Base-by-base conservation (phyloP, 768 basidiomycete species). In the Russula sp. region DNA sequence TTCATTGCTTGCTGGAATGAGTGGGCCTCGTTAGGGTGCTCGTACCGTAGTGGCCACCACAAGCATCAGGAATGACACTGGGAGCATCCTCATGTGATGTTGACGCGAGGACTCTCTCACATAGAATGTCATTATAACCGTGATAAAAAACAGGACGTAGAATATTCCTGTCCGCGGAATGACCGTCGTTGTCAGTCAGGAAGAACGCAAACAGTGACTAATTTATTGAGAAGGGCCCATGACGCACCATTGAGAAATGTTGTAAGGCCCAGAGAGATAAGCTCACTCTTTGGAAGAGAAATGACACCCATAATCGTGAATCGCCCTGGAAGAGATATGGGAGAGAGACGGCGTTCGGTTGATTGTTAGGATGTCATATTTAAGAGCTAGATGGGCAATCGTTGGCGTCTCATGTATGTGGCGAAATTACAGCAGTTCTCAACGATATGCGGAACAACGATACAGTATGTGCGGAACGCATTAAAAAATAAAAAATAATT, bases 191-290 rank as follows among this genome's bases (percentile, higher is more conserved):
- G 34, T 57, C 28, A 10, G 40, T 10, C 26, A 49, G 11, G n/a
- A 28, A 13, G 28, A 28, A 8, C 4, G 9, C 36, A n/a, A 14
- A 6, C n/a, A 1, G 0, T 18, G 4, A 54, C n/a, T 9, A 30
- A 22, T 13, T n/a, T 13, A 11, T 22, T 22, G 3, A 8, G 49
- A 28, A 24, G 10, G 48, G 48, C 26, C 24, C 36, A 2, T 3
- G 36, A 30, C 58, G 20, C 18, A 60, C 63, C 63, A 54, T 64
- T 40, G 14, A 64, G 63, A 22, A 60, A 40, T 36, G 63, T 60
- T 9, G 58, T 40, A 18, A 59, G n/a, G 10, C 24, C 52, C 24
- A 64, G 53, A 14, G 63, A 38, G 38, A 55, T 3, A 16, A 60
- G 28, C 36, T 64, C 20, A 14, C 53, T 32, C 8, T 50, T 18